Conservation (phyloP, 306 rosid genomes). For the Cicer arietinum region DNA sequence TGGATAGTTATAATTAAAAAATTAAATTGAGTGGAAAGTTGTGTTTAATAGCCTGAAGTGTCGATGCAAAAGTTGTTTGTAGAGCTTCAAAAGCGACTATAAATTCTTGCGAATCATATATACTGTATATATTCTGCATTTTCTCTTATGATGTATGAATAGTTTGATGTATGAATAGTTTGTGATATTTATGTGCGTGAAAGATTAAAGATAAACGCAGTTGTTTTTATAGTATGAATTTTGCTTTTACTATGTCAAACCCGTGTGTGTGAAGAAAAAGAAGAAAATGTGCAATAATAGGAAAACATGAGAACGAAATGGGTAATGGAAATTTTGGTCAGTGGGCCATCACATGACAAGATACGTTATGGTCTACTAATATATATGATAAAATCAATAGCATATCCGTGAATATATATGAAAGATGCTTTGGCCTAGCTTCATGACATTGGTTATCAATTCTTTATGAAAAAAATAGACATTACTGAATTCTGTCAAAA, state of each 20-base stretch:
- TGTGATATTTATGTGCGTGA: background rate
- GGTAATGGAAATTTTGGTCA: conserved; percentile 10
- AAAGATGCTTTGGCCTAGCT: conserved; percentile 31
- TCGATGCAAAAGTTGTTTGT: background rate
- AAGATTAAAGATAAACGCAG: background rate
- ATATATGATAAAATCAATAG: conserved; percentile 34
- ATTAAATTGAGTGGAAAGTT: background rate
- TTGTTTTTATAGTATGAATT: background rate
- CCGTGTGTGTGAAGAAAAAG: background rate
- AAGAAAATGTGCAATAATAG: background rate
- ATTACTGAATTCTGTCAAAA: no score
- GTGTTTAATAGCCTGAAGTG: background rate
- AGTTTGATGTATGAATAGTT: background rate
- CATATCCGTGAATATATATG: conserved; percentile 32
- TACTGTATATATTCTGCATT: background rate
- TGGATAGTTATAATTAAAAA: background rate
- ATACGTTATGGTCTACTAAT: conserved; percentile 2
- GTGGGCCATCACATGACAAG: conserved; percentile 28
- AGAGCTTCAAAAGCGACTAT: background rate
- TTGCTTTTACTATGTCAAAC: background rate
- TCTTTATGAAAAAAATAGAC: no score
- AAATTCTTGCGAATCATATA: background rate
- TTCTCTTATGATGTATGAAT: background rate
- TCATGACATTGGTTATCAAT: conserved; percentile 4
- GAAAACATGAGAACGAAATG: conserved; percentile 14